Evolutionary conservation across 2,329 filamentous ascomycete species (phyloP).

Genomic region (Alternaria gansuensis): DNA sequence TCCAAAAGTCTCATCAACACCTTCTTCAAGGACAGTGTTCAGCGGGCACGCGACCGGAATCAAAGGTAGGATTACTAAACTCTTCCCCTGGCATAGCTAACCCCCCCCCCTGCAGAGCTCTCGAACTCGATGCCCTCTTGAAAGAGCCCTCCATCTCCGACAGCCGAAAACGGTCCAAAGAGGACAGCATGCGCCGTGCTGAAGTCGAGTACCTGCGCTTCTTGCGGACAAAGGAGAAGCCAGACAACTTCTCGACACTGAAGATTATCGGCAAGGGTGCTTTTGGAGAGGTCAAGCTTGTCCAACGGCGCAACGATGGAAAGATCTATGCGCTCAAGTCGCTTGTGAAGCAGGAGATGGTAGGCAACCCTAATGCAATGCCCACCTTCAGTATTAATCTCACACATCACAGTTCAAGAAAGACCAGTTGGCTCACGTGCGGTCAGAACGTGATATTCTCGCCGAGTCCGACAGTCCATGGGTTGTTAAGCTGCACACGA

Average conservation of each 20-base stretch:
- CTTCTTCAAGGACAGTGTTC: constrained; percentile 99
- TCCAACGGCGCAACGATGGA: constrained; percentile 93
- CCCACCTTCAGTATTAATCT: constrained; percentile 18
- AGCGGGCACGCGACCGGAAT: constrained; percentile 93
- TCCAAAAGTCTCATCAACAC: constrained; percentile 72
- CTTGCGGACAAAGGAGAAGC: constrained; percentile 89
- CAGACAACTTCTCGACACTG: constrained; percentile 92
- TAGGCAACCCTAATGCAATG: constrained; percentile 31
- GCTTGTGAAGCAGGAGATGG: constrained; percentile 97
- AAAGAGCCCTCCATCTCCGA: constrained; percentile 78
- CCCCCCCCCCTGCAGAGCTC: constrained; percentile 69
- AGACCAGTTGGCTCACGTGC: constrained; percentile 96
- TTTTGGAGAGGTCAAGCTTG: constrained; percentile 97
- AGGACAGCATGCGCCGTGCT: constrained; percentile 82
- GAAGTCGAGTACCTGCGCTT: constrained; percentile 95
- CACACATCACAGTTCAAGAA: constrained; percentile 77
- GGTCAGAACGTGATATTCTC: constrained; percentile 95
- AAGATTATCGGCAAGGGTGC: constrained; percentile 99
- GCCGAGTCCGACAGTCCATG: constrained; percentile 99
- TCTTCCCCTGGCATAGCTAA: constrained; percentile 23
- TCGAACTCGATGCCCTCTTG: constrained; percentile 88
- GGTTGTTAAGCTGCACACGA: constrained; percentile 98
- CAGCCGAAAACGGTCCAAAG: constrained; percentile 82
- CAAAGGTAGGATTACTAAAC: constrained; percentile 72
- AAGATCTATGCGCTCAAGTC: constrained; percentile 99